phyloP scores from a whole-genome alignment of 2,329 filamentous ascomycete species.

The Zymoseptoria ardabiliae region DNA sequence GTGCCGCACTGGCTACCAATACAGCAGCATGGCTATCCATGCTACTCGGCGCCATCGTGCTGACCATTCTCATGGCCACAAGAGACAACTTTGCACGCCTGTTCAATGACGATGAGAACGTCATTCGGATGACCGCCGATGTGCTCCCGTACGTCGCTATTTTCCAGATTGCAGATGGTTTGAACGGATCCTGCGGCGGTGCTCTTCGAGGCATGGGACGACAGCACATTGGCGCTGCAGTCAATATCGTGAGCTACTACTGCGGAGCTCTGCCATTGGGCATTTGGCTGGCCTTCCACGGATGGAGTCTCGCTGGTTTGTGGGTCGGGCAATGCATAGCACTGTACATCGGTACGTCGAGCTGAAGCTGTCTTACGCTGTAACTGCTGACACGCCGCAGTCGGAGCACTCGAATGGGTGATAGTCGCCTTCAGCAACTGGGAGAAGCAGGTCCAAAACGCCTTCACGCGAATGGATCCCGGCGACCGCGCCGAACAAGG shows the following conservation, averaged over 20 bases:
- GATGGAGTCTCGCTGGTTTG: slow-evolving; percentile 71
- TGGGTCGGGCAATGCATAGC: slow-evolving; percentile 64
- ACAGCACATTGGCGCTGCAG: slow-evolving; percentile 74
- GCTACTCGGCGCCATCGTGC: slow-evolving; percentile 58
- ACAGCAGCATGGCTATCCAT: slow-evolving; percentile 67
- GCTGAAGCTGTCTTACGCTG: not conserved
- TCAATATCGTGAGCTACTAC: slow-evolving; percentile 81
- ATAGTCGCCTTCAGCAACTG: slow-evolving; percentile 73
- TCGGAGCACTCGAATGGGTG: slow-evolving; percentile 69
- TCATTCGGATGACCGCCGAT: slow-evolving; percentile 63
- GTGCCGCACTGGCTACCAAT: slow-evolving; percentile 66
- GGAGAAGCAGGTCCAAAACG: slow-evolving; percentile 64
- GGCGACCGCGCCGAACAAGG: slow-evolving; percentile 36
- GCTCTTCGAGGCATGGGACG: slow-evolving; percentile 75
- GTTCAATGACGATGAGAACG: slow-evolving; percentile 70
- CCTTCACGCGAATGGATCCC: slow-evolving; percentile 61
- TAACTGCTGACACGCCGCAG: not conserved
- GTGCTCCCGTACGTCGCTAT: slow-evolving; percentile 82
- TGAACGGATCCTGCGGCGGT: slow-evolving; percentile 80
- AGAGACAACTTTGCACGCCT: slow-evolving; percentile 67
- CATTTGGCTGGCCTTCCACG: slow-evolving; percentile 77
- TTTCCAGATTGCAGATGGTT: slow-evolving; percentile 82
- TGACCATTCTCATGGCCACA: slow-evolving; percentile 61
- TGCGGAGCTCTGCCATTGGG: slow-evolving; percentile 72
- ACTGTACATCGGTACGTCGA: slow-evolving; percentile 54